Percentiles rank a stretch among this genome's conserved stretches.
These are phyloP conservation scores for Bauhinia variegata DNA, from an alignment of 306 rosid species.

Conservation along the genomic window DNA sequence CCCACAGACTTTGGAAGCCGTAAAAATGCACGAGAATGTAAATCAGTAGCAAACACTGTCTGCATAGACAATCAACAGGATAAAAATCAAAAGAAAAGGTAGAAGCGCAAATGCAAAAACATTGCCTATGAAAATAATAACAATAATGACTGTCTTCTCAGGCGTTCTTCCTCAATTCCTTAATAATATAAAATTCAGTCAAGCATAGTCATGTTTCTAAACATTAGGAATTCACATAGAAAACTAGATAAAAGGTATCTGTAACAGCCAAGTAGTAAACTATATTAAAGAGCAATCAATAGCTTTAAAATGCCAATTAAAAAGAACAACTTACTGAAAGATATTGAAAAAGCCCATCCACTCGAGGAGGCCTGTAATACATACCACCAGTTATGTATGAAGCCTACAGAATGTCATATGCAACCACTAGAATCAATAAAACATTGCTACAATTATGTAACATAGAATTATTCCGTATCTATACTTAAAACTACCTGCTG, in stretches of 20 bases:
- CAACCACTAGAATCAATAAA: constrained; percentile 34
- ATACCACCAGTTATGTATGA: constrained; percentile 93
- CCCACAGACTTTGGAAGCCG: constrained; percentile 94
- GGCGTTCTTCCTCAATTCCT: background rate
- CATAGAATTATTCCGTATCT: constrained; percentile 25
- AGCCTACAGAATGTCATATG: constrained; percentile 60
- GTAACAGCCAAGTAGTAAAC: background rate
- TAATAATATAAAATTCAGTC: background rate
- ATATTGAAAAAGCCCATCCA: constrained; percentile 88
- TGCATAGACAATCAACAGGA: constrained; percentile 47
- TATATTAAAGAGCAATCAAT: constrained; percentile 9
- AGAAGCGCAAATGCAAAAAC: background rate
- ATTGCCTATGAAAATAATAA: background rate
- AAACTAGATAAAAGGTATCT: background rate
- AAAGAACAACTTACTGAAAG: constrained; percentile 68
- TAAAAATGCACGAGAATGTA: constrained; percentile 86
- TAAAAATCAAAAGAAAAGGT: constrained; percentile 26
- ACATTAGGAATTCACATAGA: background rate
- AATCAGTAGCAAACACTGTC: constrained; percentile 94
- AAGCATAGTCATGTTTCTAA: background rate
- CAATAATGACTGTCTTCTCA: too few species aligned
- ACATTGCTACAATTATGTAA: constrained; percentile 16
- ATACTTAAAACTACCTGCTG: constrained; percentile 75
- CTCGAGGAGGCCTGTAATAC: constrained; percentile 86
- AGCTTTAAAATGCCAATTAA: constrained; percentile 26